Evolutionary conservation across 1,139 yeast genomes (phyloP).

Genomic region (Groenewaldozyma auringiensis): DNA sequence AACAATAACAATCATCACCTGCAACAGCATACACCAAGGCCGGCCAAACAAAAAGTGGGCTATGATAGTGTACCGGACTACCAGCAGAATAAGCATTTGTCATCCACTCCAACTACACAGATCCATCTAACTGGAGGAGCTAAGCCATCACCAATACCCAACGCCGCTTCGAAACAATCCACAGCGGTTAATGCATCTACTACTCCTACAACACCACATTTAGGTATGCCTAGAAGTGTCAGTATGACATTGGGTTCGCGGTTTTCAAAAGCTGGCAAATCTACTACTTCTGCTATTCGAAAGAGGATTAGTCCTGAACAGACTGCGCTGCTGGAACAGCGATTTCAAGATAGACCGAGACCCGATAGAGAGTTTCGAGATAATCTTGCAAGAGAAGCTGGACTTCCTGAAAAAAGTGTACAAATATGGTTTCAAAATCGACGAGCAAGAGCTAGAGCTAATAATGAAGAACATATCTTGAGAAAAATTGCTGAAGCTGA

Average conservation of each 20-base stretch:
- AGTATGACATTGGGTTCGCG: not conserved
- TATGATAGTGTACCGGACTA: too few relatives aligned
- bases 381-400: conserved; percentile 21
- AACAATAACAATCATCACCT: too few relatives aligned
- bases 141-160: not conserved
- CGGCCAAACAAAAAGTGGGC: too few relatives aligned
- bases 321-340: conserved; percentile 22
- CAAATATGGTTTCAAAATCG: conserved; percentile 31
- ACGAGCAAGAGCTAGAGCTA: conserved; percentile 25
- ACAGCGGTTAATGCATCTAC: not conserved
- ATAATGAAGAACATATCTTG: conserved; percentile 17
- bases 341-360: conserved; percentile 25
- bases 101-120: too few relatives aligned
- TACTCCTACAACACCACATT: not conserved
- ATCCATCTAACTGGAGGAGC: not conserved
- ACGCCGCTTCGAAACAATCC: not conserved
- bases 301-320: conserved; percentile 26
- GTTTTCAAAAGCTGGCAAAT: not conserved
- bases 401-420: conserved; percentile 24
- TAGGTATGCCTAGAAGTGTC: not conserved
- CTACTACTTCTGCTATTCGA: conserved; percentile 11
- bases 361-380: conserved; percentile 26
- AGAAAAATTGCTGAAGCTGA: conserved; percentile 11
- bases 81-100: too few relatives aligned
- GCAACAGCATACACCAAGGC: too few relatives aligned